phyloP scores from a whole-genome alignment of 805 yeast genomes.

The Candida ascalaphidarum region DNA sequence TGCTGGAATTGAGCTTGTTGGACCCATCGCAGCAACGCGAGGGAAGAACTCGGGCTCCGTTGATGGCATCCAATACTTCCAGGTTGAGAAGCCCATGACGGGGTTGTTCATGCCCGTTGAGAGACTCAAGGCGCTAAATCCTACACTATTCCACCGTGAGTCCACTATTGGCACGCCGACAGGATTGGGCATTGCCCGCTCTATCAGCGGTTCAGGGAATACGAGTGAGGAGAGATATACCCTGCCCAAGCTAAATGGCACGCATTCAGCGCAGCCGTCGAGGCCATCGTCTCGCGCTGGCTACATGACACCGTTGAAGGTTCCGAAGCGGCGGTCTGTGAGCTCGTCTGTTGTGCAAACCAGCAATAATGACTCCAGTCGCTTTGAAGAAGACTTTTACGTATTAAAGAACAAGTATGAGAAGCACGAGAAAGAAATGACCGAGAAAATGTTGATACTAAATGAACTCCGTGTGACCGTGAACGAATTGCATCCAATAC shows the following conservation, averaged over 20 bases:
- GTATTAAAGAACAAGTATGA: slow-evolving; percentile 16
- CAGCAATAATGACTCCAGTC: too few relatives aligned
- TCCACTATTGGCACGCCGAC: slow-evolving; percentile 2
- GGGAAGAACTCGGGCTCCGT: slow-evolving; percentile 89
- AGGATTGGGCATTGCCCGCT: slow-evolving; percentile 1
- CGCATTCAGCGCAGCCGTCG: too few relatives aligned
- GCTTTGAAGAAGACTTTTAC: slow-evolving; percentile 10
- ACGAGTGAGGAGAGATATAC: too few relatives aligned
- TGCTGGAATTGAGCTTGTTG: slow-evolving; percentile 84
- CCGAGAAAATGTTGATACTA: slow-evolving; percentile 36
- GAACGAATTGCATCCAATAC: slow-evolving; percentile 37
- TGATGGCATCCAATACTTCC: slow-evolving; percentile 63
- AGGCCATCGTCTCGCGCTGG: background rate
- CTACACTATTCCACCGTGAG: slow-evolving; percentile 12
- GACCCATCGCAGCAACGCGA: slow-evolving; percentile 41
- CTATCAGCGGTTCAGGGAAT: background rate
- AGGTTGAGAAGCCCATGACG: slow-evolving; percentile 50
- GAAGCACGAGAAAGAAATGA: slow-evolving; percentile 16
- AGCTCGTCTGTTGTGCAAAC: background rate
- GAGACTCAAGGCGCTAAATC: slow-evolving; percentile 28
- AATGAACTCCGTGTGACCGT: slow-evolving; percentile 41
- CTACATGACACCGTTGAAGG: background rate
- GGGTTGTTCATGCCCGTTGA: slow-evolving; percentile 69
- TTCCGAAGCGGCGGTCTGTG: background rate
- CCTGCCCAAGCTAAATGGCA: too few relatives aligned